Conservation (phyloP, 2,329 filamentous ascomycete genomes). For the Botrytis hyacinthi region DNA sequence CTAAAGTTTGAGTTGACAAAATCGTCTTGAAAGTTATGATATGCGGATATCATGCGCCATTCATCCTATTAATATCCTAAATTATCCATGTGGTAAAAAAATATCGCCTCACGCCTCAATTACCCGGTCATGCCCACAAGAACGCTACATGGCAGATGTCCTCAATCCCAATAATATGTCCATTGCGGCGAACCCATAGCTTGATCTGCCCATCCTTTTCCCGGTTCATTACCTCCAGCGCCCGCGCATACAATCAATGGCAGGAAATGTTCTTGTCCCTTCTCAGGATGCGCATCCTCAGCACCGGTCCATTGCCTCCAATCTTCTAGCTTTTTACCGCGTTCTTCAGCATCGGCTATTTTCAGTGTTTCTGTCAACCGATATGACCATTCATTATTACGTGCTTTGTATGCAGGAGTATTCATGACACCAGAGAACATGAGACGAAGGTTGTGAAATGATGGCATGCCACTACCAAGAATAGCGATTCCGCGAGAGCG, state of each 20-base stretch:
- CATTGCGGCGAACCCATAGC: constrained; percentile 27
- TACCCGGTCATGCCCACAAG: neutral
- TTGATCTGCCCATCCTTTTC: constrained; percentile 32
- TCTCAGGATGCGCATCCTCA: constrained; percentile 57
- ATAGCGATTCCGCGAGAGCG: constrained; percentile 67
- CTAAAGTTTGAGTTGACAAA: neutral
- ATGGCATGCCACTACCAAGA: constrained; percentile 67
- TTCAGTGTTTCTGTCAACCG: constrained; percentile 40
- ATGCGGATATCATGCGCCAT: neutral
- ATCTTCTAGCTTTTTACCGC: constrained; percentile 45
- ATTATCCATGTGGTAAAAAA: too few relatives aligned
- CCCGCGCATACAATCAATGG: constrained; percentile 58
- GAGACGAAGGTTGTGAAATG: constrained; percentile 67
- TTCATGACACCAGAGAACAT: constrained; percentile 44
- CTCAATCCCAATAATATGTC: constrained; percentile 31
- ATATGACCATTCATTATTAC: constrained; percentile 52
- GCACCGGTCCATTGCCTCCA: constrained; percentile 52
- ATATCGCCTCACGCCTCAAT: neutral
- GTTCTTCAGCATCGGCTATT: constrained; percentile 39
- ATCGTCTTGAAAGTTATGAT: neutral
- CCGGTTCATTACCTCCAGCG: constrained; percentile 50
- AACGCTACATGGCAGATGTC: too few relatives aligned
- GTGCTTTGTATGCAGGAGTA: constrained; percentile 58
- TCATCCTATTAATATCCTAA: neutral
- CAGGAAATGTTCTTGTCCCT: constrained; percentile 57